A percentile compares a stretch with the other conserved stretches of the same genome.
phyloP scores from a whole-genome alignment of 345 rosid species.

The Murraya paniculata region DNA sequence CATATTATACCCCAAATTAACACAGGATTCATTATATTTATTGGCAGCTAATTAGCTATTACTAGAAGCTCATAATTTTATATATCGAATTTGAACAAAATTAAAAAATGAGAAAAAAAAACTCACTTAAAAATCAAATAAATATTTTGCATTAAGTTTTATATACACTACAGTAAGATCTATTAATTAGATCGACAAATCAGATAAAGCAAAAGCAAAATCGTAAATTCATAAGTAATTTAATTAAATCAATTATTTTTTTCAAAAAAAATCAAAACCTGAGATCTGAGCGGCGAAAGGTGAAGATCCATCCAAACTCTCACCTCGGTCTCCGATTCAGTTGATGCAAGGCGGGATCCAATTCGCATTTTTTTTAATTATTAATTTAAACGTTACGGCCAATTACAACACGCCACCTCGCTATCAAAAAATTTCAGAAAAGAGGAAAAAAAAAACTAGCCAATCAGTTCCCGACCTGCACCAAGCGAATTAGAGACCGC shows the following conservation, averaged over 20 bases:
- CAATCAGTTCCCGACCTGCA: slow-evolving; percentile 97
- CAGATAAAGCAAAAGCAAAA: not conserved
- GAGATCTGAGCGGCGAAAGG: slow-evolving; percentile 39
- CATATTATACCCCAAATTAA: not conserved
- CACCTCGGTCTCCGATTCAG: slow-evolving; percentile 95
- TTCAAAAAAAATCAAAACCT: slow-evolving; percentile 12
- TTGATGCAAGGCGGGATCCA: slow-evolving; percentile 97
- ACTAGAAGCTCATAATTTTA: not conserved
- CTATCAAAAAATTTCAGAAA: not conserved
- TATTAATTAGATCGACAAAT: not conserved
- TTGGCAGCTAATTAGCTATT: too few species aligned
- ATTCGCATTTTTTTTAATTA: slow-evolving; percentile 25
- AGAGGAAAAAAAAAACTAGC: not conserved
- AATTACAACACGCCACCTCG: slow-evolving; percentile 25
- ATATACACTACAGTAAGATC: not conserved
- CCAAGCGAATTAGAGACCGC: slow-evolving; percentile 98
- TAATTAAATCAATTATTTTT: not conserved
- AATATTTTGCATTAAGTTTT: not conserved
- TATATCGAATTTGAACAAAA: not conserved
- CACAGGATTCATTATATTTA: not conserved
- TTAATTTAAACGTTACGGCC: slow-evolving; percentile 14
- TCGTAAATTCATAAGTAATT: too few species aligned
- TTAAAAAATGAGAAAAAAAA: not conserved
- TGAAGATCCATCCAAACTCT: slow-evolving; percentile 29
- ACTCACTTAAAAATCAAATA: not conserved